Percentiles rank a stretch among this genome's conserved stretches.
Evolutionary conservation across 176 grass and related monocot species (phyloP).

Genomic region (Aegilops sharonensis): DNA sequence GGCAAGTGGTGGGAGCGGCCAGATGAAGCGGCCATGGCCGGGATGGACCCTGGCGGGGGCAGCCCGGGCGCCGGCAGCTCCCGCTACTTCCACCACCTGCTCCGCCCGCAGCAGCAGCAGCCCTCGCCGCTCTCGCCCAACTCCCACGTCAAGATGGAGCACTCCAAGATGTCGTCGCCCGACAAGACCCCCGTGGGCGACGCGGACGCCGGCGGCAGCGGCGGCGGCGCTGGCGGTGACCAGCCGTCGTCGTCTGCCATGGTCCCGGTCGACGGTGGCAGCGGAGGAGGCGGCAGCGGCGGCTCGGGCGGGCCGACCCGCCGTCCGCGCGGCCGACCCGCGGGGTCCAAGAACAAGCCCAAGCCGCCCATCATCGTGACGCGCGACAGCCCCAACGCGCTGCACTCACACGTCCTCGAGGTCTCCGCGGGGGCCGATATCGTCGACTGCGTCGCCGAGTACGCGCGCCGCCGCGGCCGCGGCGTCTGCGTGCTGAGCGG

Average conservation of each 20-base stretch:
- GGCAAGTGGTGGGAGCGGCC: conserved; percentile 98
- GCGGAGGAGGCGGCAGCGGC: conserved; percentile 20
- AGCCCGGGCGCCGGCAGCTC: conserved; percentile 39
- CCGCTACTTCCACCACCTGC: conserved; percentile 79
- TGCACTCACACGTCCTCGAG: conserved; percentile 94
- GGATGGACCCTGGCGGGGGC: conserved; percentile 54
- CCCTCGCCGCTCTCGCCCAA: conserved; percentile 51
- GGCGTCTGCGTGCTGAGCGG: conserved; percentile 94
- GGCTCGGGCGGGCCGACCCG: conserved; percentile 58
- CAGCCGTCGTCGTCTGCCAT: conserved; percentile 80
- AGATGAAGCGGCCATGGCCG: conserved; percentile 69
- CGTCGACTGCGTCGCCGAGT: conserved; percentile 88
- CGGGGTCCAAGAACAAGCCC: conserved; percentile 91
- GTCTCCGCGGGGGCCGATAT: conserved; percentile 71
- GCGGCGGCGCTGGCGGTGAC: conserved; percentile 27
- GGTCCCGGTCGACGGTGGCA: conserved; percentile 32
- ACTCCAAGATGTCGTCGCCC: conserved; percentile 55
- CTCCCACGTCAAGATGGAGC: conserved; percentile 69
- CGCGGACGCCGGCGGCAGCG: conserved; percentile 19
- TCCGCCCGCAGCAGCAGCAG: conserved; percentile 52
- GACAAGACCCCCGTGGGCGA: conserved; percentile 49
- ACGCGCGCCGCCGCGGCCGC: conserved; percentile 74
- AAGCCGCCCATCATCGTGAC: conserved; percentile 95
- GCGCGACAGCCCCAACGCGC: conserved; percentile 89
- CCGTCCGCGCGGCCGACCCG: conserved; percentile 76